Evolutionary conservation across 176 grass and related monocot species (phyloP).

Genomic region (Avena insularis): DNA sequence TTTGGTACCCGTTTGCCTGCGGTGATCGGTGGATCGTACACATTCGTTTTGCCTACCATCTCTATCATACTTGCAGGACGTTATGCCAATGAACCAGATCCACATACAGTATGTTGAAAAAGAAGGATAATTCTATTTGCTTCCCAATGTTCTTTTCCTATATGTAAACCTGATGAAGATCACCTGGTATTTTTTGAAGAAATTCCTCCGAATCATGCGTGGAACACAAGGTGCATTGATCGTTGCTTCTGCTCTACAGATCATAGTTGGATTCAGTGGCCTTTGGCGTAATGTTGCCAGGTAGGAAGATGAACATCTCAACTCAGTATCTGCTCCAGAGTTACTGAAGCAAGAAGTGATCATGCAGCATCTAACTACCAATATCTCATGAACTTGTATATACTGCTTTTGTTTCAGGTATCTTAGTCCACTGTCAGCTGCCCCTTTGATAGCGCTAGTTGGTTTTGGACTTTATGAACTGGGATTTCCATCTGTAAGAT

Average conservation of each 20-base stretch:
- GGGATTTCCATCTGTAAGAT: constrained; percentile 89
- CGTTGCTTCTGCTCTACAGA: constrained; percentile 93
- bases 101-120: constrained; percentile 61
- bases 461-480: constrained; percentile 96
- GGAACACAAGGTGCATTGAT: constrained; percentile 97
- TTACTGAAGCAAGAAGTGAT: constrained; percentile 18
- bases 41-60: constrained; percentile 94
- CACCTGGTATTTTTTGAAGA: constrained; percentile 54
- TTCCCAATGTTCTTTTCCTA: constrained; percentile 34
- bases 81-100: constrained; percentile 75
- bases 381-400: background rate
- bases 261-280: constrained; percentile 96
- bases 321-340: background rate
- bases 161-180: constrained; percentile 44
- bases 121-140: background rate
- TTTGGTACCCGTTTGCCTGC: constrained; percentile 94
- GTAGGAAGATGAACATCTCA: constrained; percentile 49
- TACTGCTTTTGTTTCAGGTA: constrained; percentile 64
- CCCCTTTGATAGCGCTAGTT: constrained; percentile 82
- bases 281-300: constrained; percentile 98
- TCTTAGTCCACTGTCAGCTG: constrained; percentile 87
- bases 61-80: constrained; percentile 93
- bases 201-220: constrained; percentile 93
- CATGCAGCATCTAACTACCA: constrained; percentile 5
- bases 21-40: constrained; percentile 90